Percentiles rank a stretch among this genome's conserved stretches.
These are phyloP conservation scores for Dryas integrifolia DNA, from an alignment of 331 rosid species.

Conservation along the genomic window DNA sequence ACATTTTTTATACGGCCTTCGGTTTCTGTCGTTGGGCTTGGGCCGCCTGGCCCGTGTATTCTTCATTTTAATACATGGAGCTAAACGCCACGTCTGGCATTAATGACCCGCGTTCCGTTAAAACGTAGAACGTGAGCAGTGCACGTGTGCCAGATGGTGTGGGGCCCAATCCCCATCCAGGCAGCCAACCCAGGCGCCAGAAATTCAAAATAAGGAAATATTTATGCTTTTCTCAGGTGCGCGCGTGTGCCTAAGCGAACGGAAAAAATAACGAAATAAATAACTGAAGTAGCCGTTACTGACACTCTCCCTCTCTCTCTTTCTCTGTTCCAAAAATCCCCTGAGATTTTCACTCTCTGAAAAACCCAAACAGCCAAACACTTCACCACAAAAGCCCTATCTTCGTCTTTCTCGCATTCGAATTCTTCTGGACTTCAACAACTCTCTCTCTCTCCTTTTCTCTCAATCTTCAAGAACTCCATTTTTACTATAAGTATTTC, in stretches of 20 bases:
- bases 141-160: background rate
- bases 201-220: background rate
- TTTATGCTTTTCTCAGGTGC: background rate
- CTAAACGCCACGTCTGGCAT: too few species aligned
- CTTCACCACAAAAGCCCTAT: background rate
- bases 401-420: background rate
- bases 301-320: slow-evolving; percentile 6
- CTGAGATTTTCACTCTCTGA: background rate
- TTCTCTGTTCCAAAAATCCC: background rate
- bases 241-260: slow-evolving; percentile 17
- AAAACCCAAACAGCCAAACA: too few species aligned
- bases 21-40: background rate
- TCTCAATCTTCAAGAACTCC: slow-evolving; percentile 3
- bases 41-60: background rate
- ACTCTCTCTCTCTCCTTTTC: background rate
- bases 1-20: background rate
- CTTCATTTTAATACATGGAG: too few species aligned
- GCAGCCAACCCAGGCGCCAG: background rate
- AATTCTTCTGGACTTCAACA: background rate
- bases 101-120: background rate
- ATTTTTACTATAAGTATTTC: background rate
- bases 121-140: background rate
- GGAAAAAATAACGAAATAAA: slow-evolving; percentile 13
- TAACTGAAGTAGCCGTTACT: slow-evolving; percentile 9
- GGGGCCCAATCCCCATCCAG: background rate